These are phyloP conservation scores for Colletotrichum orchidophilum DNA, from an alignment of 2,329 filamentous ascomycete genomes.

Conservation along the genomic window DNA sequence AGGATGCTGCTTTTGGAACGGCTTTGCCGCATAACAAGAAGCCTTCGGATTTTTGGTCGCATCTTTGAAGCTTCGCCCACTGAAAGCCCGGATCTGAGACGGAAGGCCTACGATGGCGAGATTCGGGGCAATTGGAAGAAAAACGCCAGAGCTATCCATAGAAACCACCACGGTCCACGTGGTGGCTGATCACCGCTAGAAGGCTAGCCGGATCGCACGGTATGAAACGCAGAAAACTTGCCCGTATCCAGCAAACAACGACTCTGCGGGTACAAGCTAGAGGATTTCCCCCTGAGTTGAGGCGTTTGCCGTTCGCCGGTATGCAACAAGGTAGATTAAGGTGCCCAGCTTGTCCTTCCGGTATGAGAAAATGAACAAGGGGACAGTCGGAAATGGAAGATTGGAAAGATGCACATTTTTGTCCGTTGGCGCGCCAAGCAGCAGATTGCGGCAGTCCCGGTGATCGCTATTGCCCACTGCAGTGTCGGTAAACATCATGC, in stretches of 20 bases:
- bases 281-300: slow-evolving; percentile 2
- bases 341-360: not conserved
- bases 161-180: slow-evolving; percentile 18
- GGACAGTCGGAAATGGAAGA: not conserved
- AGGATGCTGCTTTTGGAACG: not conserved
- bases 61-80: not conserved
- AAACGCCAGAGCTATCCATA: not conserved
- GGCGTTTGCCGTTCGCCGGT: slow-evolving; percentile 4
- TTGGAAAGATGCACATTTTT: not conserved
- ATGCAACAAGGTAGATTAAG: not conserved
- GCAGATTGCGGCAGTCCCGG: not conserved
- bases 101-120: not conserved
- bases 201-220: slow-evolving; percentile 14
- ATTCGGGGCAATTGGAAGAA: not conserved
- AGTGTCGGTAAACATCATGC: not conserved
- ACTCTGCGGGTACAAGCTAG: not conserved
- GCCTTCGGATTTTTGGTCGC: not conserved
- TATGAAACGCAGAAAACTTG: slow-evolving; percentile 15
- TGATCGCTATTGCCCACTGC: not conserved
- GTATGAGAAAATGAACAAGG: not conserved
- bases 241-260: not conserved
- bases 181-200: slow-evolving; percentile 28
- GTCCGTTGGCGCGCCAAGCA: slow-evolving; percentile 8
- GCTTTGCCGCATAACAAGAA: not conserved
- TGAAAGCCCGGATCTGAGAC: not conserved